phyloP scores from a whole-genome alignment of 257 asterid genomes.

The Solanum peruvianum region DNA sequence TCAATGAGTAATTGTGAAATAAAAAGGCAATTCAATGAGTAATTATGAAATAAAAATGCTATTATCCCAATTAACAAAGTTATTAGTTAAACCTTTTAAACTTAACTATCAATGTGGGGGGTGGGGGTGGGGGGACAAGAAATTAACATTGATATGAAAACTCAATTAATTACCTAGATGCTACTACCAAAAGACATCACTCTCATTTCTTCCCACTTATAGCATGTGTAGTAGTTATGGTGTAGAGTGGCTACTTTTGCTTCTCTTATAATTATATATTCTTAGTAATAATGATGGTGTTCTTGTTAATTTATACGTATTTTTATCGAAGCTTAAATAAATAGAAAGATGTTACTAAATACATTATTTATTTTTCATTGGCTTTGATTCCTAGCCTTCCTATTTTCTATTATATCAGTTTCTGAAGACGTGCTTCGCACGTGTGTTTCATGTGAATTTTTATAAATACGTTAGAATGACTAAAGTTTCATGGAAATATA shows the following conservation, averaged over 20 bases:
- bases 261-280: background rate
- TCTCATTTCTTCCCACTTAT: slow-evolving; percentile 9
- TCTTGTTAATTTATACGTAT: fast-evolving
- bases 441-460: no score
- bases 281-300: background rate
- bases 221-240: slow-evolving; percentile 45
- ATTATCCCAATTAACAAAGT: background rate
- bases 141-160: background rate
- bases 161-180: background rate
- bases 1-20: background rate
- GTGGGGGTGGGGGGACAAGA: background rate
- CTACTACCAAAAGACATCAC: slow-evolving; percentile 17
- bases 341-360: background rate
- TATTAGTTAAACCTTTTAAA: background rate
- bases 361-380: background rate
- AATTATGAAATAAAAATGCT: background rate
- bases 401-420: background rate
- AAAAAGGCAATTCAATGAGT: background rate
- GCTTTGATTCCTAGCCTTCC: background rate
- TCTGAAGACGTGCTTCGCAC: no score
- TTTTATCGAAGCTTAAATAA: background rate
- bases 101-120: background rate
- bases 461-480: no score
- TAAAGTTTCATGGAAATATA: no score
- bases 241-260: slow-evolving; percentile 36